Evolutionary conservation across 2,329 filamentous ascomycete genomes (phyloP).

Genomic region (Elsinoe necatrix): DNA sequence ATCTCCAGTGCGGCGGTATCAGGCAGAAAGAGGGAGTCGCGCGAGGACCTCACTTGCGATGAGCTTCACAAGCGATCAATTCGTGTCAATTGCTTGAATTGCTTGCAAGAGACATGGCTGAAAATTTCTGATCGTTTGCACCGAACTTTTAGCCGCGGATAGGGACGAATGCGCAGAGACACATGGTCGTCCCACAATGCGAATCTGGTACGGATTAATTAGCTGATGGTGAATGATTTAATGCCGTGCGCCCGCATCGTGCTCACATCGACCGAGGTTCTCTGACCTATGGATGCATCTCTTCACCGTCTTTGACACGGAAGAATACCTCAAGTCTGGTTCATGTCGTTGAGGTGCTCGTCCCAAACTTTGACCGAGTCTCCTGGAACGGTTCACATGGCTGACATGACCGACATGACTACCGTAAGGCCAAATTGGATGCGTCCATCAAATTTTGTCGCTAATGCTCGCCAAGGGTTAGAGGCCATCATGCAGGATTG

Average conservation of each 20-base stretch:
- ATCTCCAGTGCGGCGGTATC: background rate
- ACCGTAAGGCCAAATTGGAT: background rate
- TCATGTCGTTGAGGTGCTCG: background rate
- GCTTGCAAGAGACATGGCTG: background rate
- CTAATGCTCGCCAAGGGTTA: background rate
- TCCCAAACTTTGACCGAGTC: background rate
- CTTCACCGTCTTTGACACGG: background rate
- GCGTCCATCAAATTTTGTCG: background rate
- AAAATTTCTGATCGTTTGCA: background rate
- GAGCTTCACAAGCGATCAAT: background rate
- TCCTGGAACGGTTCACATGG: conserved; percentile 5
- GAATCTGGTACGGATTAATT: background rate
- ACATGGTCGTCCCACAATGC: background rate
- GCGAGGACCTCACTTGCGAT: background rate
- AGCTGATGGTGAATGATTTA: background rate
- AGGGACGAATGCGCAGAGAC: background rate
- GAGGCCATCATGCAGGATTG: conserved; percentile 5
- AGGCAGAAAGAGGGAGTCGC: conserved; percentile 4
- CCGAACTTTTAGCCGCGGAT: background rate
- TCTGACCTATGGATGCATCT: background rate
- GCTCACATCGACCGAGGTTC: background rate
- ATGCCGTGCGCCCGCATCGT: too few species aligned
- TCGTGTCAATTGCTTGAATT: background rate
- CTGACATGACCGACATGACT: background rate
- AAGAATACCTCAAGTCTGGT: background rate